Conservation (phyloP, 805 yeast species). For the Candida bentonensis region DNA sequence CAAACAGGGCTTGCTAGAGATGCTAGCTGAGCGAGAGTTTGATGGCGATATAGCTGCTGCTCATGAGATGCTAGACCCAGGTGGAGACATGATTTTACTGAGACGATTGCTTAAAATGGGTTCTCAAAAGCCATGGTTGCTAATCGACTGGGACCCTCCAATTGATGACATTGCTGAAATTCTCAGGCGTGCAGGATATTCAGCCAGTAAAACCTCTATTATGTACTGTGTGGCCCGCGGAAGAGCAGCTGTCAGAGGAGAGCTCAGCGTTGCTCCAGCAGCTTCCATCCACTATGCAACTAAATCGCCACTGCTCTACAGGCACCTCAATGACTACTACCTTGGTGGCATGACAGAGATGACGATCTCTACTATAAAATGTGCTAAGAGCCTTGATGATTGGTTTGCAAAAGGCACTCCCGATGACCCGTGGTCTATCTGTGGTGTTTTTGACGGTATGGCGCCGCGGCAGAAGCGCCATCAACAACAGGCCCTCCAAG, state of each 20-base stretch:
- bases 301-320: slow-evolving; percentile 32
- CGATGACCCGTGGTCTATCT: slow-evolving; percentile 19
- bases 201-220: slow-evolving; percentile 22
- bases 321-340: slow-evolving; percentile 31
- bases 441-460: slow-evolving; percentile 21
- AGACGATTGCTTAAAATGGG: slow-evolving; percentile 24
- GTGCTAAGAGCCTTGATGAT: slow-evolving; percentile 23
- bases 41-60: slow-evolving; percentile 34
- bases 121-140: slow-evolving; percentile 17
- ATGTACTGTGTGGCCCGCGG: slow-evolving; percentile 44
- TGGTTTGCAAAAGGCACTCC: slow-evolving; percentile 28
- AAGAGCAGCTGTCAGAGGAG: slow-evolving; percentile 34
- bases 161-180: slow-evolving; percentile 29
- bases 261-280: slow-evolving; percentile 22
- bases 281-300: slow-evolving; percentile 22
- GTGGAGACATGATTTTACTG: slow-evolving; percentile 46
- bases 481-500: background rate
- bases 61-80: slow-evolving; percentile 41
- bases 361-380: slow-evolving; percentile 24
- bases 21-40: slow-evolving; percentile 40
- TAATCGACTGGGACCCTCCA: slow-evolving; percentile 26
- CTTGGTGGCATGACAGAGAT: slow-evolving; percentile 42
- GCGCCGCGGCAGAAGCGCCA: slow-evolving; percentile 7
- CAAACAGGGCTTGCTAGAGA: slow-evolving; percentile 39
- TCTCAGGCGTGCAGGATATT: slow-evolving; percentile 25